Evolutionary conservation across 2,329 filamentous ascomycete genomes (phyloP), one percentile per base, ranked within the genome.

Genomic region (Sporothrix pallida): DNA sequence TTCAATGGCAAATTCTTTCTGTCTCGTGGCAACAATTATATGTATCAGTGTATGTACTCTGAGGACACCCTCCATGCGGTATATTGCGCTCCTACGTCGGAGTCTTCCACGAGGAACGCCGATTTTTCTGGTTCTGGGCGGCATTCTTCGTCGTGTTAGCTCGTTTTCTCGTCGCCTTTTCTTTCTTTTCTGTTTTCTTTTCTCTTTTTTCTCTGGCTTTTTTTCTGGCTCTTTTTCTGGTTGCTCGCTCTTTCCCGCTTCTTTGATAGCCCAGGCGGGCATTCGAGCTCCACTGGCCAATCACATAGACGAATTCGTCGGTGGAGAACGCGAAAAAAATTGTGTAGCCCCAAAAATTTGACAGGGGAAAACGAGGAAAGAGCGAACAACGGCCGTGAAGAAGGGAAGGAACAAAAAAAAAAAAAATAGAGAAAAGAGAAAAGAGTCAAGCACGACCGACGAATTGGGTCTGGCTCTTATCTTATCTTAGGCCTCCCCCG

Each of bases 401-500:
- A 48, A 42, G 7, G 4, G 31, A 50, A 31, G 17, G 37, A 62
- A 46, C 1, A 52, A 52, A 37, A n/a, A 54, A 54, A 48, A 48
- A 50, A 67, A 50, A 67, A 13, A 50, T 37, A 37, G 31, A 52
- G 23, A 70, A 23, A 60, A 31, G 20, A 26, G 17, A 58, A 37
- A 62, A 52, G 48, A 26, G 17, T 46, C n/a, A 62, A 52, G 48
- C 37, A 71, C 54, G 44, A 62, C 54, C 48, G 15, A 62, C 70
- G 54, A 62, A 62, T 20, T 60, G 37, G 23, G 46, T 26, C 68
- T 71, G 56, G 56, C 44, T 31, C 70, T 74, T 76, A 76, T 76
- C 75, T 76, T 76, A 76, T 76, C 75, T 13, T 26, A 17, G 13
- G 26, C 69, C 44, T 72, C 48, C 72, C 71, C 75, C 74, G 71